A percentile compares a stretch with the other conserved stretches of the same genome.
phyloP scores from a whole-genome alignment of 2,329 filamentous ascomycete genomes.

The Penicillium capsulatum region DNA sequence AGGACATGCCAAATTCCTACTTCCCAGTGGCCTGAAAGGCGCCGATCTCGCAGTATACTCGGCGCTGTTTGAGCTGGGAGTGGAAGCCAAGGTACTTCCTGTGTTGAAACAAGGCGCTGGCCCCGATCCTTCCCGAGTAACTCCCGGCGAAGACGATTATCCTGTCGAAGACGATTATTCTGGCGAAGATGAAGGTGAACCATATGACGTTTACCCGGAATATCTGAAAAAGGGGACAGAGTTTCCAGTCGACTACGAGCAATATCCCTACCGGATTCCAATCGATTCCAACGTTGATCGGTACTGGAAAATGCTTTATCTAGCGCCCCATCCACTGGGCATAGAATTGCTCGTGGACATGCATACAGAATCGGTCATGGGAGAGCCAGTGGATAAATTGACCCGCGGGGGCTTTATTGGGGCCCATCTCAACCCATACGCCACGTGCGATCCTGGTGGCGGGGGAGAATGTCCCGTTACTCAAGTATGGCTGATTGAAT shows the following conservation, averaged over 20 bases:
- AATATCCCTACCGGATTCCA: not conserved
- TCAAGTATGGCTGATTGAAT: not conserved
- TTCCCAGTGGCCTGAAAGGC: constrained; percentile 46
- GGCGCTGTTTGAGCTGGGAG: constrained; percentile 31
- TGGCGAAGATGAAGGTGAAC: not conserved
- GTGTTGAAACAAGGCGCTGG: too few relatives aligned
- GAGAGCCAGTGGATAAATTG: too few relatives aligned
- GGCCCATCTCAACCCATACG: not conserved
- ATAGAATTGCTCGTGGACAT: not conserved
- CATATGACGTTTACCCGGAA: not conserved
- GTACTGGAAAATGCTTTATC: not conserved
- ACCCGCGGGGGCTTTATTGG: not conserved
- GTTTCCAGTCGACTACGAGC: not conserved
- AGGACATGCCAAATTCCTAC: constrained; percentile 5
- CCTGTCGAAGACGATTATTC: too few relatives aligned
- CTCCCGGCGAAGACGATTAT: too few relatives aligned
- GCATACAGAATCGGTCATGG: not conserved
- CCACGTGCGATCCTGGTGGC: not conserved
- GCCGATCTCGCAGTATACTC: constrained; percentile 45
- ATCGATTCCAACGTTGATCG: not conserved
- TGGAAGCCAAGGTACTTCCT: constrained; percentile 30
- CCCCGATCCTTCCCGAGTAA: too few relatives aligned
- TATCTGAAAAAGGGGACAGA: not conserved
- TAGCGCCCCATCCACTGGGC: not conserved
- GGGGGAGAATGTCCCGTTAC: not conserved